Evolutionary conservation across 73 alveolate genomes (phyloP), one percentile per base, ranked within the genome.

Genomic region (Paramecium sonneborni): DNA sequence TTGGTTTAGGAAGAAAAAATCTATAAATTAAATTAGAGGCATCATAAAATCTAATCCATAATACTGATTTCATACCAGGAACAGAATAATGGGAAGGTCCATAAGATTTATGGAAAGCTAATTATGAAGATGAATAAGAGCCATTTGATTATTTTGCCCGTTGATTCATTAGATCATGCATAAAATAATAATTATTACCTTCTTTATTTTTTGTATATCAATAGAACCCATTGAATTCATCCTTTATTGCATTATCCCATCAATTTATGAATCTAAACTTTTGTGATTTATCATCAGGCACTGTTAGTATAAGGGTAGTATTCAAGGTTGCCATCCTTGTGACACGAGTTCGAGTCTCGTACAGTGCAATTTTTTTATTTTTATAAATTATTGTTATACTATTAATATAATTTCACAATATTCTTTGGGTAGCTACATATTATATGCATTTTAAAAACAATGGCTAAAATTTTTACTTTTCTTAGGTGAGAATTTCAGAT

Each of bases 281-380:
- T 3, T 30, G 48, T 30, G 84, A 62, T 26, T 85, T 79, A 11
- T 43, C 52, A 44, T 23, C 37, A 85, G 57, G 92, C 92, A 85
- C 92, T 85, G 92, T 85, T 85, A 85, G 92, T 85, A 85, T 85
- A 85, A 85, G 92, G 92, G 92, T 85, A 85, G 87, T 85, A 85
- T 85, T 11, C 92, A 85, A 85, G 92, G 92, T 85, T 85, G 92
- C 92, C 92, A 85, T 85, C 92, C 92, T 85, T 85, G 92, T 85
- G 92, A 85, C 92, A 85, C 92, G 92, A 85, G 92, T 85, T 85
- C 92, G 92, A 85, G 92, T 85, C 92, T 85, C 92, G 92, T 85
- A 85, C 92, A 85, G 86, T 35, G 92, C 92, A 85, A 26, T 56
- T 85, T 85, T 76, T 85, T 85, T 85, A 15, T 76, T 39, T 32